Percentiles rank a stretch among this genome's conserved stretches.
These are phyloP conservation scores for Hamamelis virginiana DNA, from an alignment of 164 flowering plant species.

Conservation along the genomic window DNA sequence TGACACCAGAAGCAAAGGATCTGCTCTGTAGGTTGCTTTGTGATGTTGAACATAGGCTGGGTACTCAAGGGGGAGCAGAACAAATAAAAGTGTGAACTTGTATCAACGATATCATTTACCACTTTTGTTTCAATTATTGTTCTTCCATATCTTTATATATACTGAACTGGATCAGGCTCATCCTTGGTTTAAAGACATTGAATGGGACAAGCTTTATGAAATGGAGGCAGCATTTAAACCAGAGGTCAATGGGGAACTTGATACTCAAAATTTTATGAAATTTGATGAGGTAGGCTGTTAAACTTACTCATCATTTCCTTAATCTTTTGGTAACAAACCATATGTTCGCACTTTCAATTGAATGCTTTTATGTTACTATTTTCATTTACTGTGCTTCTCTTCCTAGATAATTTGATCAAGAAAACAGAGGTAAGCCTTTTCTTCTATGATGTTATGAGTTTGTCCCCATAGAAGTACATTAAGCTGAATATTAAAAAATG, in stretches of 20 bases:
- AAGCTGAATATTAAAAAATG: too few species aligned
- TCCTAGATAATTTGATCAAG: background rate
- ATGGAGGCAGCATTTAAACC: slow-evolving; percentile 95
- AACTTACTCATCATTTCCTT: background rate
- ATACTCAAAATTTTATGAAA: slow-evolving; percentile 92
- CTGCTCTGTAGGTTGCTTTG: slow-evolving; percentile 69
- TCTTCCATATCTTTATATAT: slow-evolving; percentile 8
- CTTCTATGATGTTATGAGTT: background rate
- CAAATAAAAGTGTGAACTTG: slow-evolving; percentile 65
- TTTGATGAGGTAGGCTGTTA: slow-evolving; percentile 72
- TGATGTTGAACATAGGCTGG: slow-evolving; percentile 79
- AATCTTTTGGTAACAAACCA: background rate
- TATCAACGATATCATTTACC: background rate
- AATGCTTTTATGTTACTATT: background rate
- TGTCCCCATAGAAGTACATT: too few species aligned
- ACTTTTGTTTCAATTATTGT: slow-evolving; percentile 1
- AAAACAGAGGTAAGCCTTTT: background rate
- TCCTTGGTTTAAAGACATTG: slow-evolving; percentile 89
- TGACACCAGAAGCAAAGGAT: slow-evolving; percentile 88
- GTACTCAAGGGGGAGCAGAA: slow-evolving; percentile 76
- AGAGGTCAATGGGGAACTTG: slow-evolving; percentile 85
- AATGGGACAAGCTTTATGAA: slow-evolving; percentile 88
- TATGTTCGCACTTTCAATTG: background rate
- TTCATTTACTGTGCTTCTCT: background rate
- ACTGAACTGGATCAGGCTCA: slow-evolving; percentile 59